Evolutionary conservation across 2,329 filamentous ascomycete species (phyloP).

Genomic region (Ceratocystis lukuohia): DNA sequence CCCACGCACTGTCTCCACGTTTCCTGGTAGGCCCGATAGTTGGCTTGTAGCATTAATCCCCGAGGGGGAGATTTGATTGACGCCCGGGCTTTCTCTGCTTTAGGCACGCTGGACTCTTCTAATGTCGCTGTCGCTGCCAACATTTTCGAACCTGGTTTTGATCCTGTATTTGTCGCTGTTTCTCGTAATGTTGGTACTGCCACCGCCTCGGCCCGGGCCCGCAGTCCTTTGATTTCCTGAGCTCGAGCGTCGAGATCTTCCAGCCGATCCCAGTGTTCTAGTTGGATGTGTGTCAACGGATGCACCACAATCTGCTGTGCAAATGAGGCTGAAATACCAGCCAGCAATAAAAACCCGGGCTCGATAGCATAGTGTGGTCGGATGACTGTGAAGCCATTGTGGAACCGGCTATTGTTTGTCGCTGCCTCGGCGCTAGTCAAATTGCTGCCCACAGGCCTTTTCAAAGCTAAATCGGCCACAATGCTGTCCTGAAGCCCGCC

Average conservation of each 20-base stretch:
- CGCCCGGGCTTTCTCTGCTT: background rate
- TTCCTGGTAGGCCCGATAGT: slow-evolving; percentile 58
- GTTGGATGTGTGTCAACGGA: slow-evolving; percentile 56
- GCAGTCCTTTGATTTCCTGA: slow-evolving; percentile 20
- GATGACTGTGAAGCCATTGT: slow-evolving; percentile 36
- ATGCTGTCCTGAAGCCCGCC: slow-evolving; percentile 41
- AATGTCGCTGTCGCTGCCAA: slow-evolving; percentile 21
- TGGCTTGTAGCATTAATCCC: slow-evolving; percentile 47
- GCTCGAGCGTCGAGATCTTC: slow-evolving; percentile 56
- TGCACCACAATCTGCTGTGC: slow-evolving; percentile 57
- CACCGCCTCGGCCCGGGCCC: slow-evolving; percentile 23
- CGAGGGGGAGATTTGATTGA: slow-evolving; percentile 19
- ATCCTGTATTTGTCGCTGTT: slow-evolving; percentile 22
- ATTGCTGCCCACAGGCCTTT: slow-evolving; percentile 20
- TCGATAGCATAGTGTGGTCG: slow-evolving; percentile 63
- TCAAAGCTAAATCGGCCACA: slow-evolving; percentile 28
- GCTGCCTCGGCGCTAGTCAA: slow-evolving; percentile 29
- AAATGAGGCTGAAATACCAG: slow-evolving; percentile 55
- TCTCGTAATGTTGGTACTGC: slow-evolving; percentile 23
- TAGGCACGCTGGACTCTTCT: background rate
- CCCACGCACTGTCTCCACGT: slow-evolving; percentile 48
- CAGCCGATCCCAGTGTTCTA: slow-evolving; percentile 58
- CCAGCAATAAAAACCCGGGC: slow-evolving; percentile 55
- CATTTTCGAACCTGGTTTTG: too few species aligned
- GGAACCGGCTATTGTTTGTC: background rate